Percentiles rank a stretch among this genome's conserved stretches.
These are phyloP conservation scores for Lichtheimia corymbifera DNA, from an alignment of 371 early-diverging fungal species.

Conservation along the genomic window DNA sequence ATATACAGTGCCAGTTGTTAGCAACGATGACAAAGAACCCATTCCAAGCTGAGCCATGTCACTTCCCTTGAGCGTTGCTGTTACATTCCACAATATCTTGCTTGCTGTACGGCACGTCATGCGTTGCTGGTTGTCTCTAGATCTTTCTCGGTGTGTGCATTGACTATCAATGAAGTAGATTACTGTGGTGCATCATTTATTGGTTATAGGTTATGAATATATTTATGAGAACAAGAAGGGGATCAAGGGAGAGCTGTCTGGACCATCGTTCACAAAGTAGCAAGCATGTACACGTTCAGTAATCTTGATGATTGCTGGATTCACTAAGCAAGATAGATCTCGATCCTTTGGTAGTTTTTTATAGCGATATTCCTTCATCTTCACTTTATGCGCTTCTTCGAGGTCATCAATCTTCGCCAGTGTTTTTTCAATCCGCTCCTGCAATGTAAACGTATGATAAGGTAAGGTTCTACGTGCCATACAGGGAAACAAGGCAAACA, in stretches of 20 bases:
- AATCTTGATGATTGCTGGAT: conserved; percentile 8
- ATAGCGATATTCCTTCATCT: conserved; percentile 1
- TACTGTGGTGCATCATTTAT: neutral
- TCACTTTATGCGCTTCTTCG: neutral
- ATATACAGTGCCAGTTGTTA: too few relatives aligned
- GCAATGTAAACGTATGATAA: neutral
- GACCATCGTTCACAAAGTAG: neutral
- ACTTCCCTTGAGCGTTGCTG: too few relatives aligned
- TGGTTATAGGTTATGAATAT: neutral
- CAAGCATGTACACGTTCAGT: conserved; percentile 1
- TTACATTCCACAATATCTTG: too few relatives aligned
- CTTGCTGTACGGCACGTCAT: too few relatives aligned
- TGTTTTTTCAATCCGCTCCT: neutral
- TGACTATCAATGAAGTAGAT: too few relatives aligned
- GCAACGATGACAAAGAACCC: too few relatives aligned
- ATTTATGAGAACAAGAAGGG: too few relatives aligned
- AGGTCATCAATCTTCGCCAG: neutral
- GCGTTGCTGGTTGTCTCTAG: too few relatives aligned
- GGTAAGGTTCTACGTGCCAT: neutral
- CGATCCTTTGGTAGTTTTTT: conserved; percentile 1
- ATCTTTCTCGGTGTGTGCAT: too few relatives aligned
- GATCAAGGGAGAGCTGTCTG: neutral
- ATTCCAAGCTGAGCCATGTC: too few relatives aligned
- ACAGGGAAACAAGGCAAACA: neutral
- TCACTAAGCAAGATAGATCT: conserved; percentile 5